A percentile compares a stretch with the other conserved stretches of the same genome.
Evolutionary conservation across 2,329 filamentous ascomycete genomes (phyloP).

Genomic region (Botrytis tulipae): DNA sequence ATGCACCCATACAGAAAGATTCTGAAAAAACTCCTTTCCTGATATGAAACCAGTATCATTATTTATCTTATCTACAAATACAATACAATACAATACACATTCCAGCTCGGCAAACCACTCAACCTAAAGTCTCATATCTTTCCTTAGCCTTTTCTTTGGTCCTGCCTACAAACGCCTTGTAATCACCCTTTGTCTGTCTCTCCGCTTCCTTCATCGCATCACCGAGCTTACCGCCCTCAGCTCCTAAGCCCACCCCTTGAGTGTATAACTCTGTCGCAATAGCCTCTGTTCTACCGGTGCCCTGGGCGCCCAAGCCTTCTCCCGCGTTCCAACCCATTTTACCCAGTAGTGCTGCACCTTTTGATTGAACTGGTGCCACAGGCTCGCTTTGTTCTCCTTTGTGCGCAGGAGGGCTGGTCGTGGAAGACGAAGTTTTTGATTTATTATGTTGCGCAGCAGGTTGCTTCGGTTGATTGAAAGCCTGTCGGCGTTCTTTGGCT

Average conservation of each 20-base stretch:
- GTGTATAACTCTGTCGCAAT: slow-evolving; percentile 64
- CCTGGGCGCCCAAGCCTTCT: slow-evolving; percentile 61
- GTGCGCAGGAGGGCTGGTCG: slow-evolving; percentile 17
- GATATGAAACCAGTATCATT: background rate
- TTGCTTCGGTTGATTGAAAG: slow-evolving; percentile 59
- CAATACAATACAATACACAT: background rate
- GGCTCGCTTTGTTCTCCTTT: slow-evolving; percentile 43
- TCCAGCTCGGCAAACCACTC: slow-evolving; percentile 1
- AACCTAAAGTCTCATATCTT: slow-evolving; percentile 58
- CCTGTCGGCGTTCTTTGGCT: slow-evolving; percentile 63
- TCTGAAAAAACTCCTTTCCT: background rate
- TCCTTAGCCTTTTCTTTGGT: slow-evolving; percentile 66
- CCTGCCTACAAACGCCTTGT: slow-evolving; percentile 61
- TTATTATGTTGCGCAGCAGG: slow-evolving; percentile 44
- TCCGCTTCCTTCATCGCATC: slow-evolving; percentile 65
- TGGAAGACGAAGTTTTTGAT: slow-evolving; percentile 33
- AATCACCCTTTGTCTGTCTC: slow-evolving; percentile 58
- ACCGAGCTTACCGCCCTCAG: slow-evolving; percentile 66
- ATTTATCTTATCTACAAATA: background rate
- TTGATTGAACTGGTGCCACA: slow-evolving; percentile 48
- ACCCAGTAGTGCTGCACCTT: slow-evolving; percentile 64
- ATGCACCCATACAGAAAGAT: background rate
- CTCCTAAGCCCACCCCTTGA: slow-evolving; percentile 67
- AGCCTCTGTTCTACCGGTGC: slow-evolving; percentile 61
- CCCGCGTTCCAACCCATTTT: slow-evolving; percentile 73